Base-by-base conservation (phyloP, 1,284 basidiomycete species). In the Mycosarcoma mackinlayi region DNA sequence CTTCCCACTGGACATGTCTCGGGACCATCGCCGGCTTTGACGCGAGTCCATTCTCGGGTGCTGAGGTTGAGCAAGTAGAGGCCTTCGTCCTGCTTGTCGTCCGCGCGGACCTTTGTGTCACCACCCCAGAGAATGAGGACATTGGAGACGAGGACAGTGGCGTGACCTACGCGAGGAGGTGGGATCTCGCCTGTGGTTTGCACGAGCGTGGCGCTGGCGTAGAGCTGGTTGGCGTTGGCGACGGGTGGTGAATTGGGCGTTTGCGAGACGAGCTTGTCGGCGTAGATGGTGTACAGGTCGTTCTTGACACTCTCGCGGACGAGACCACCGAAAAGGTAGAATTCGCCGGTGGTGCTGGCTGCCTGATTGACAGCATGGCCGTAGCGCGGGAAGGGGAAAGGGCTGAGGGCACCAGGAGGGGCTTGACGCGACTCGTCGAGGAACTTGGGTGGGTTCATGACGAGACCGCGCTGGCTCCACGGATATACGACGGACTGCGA, bases 41-140 rank as follows among this genome's bases (percentile, higher is more conserved):
- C 91, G 33, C 89, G 88, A 23, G 93, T 96, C 95, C 95, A 98
- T 83, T 98, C 96, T 72, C 92, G 89, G 16, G 92, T 68, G 61
- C 52, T 90, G 30, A 98, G 88, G 84, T 98, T 98, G 58, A 98
- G 87, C n/a, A 98, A 86, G 85, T 98, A 98, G 41, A 98, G 86
- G 0, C 90, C 91, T 81, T 98, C 92, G 83, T 98, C 96, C 84
- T 95, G 93, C 75, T 88, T 88, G 75, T 95, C 93, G 11, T 87
- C 86, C 11, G 88, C 87, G 64, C 87, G 87, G 19, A 88, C 86
- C 81, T 88, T 81, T 3, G 95, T 98, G 83, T 98, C 96, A 30
- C 96, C 96, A 59, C 96, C 96, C 94, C 96, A 99, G 6, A 98
- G 91, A 65, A 98, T 92, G 75, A 99, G 87, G 44, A 98, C 94